Base-by-base conservation (phyloP, 805 yeast species). In the Candida ortonii region DNA sequence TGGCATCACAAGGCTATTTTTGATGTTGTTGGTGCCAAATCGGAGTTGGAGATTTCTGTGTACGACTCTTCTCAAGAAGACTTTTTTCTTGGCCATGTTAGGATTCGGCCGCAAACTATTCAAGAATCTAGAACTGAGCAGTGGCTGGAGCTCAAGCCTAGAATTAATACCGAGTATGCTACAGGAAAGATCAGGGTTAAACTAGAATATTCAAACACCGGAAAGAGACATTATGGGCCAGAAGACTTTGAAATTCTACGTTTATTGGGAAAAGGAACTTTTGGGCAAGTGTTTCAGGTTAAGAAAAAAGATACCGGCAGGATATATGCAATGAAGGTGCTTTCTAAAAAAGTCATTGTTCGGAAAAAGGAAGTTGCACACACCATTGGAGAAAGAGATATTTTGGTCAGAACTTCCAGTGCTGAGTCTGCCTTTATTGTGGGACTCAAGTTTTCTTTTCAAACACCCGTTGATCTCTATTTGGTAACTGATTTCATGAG, bases 301-400 rank as follows among this genome's bases (percentile, higher is more conserved):
- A 79, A 83, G 44, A 93, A 90, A 71, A 73, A 73, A 48, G 97
- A 93, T 57, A 87, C 95, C 6, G 76, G 77, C 39, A 76, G 97
- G 51, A 83, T 93, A 39, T 93, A 93, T 59, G 98, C 98, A 25
- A 93, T 93, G 98, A 93, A 93, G 64, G 95, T 90, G 18, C 73
- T 93, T 34, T 84, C 95, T 16, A 93, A 93, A 61, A 89, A 89
- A 59, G 90, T 88, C 27, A 93, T 93, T 59, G 96, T 93, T 32
- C 88, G 85, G 61, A 93, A 93, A 71, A 90, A 90, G 62, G 98
- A 93, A 64, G 84, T 93, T 50, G 97, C 97, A 1, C 98, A 93
- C 62, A 93, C 98, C 3, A 87, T 93, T 52, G 97, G 97, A 21
- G 98, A 93, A 67, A 73, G 98, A 51, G 85, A 93, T 59, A 93